Conservation (phyloP, 306 rosid species). For the Dalbergia cultrata region DNA sequence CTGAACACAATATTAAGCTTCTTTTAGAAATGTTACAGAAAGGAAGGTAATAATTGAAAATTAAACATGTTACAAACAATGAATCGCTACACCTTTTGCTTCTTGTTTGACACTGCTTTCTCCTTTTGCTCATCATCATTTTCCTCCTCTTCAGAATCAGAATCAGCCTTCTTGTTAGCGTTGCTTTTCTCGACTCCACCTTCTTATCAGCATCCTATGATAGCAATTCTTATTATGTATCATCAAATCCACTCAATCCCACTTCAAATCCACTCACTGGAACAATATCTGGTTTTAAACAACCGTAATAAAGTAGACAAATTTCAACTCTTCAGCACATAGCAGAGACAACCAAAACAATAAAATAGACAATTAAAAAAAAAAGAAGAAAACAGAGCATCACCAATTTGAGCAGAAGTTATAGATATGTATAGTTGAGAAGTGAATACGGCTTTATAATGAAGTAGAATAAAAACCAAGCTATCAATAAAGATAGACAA, state of each 20-base stretch:
- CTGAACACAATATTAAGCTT: slow-evolving; percentile 55
- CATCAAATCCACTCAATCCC: no score
- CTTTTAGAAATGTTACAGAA: slow-evolving; percentile 25
- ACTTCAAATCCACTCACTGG: no score
- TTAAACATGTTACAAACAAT: not conserved
- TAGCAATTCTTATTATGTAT: slow-evolving; percentile 18
- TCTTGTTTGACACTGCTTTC: slow-evolving; percentile 89
- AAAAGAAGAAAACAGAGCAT: not conserved
- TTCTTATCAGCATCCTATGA: slow-evolving; percentile 75
- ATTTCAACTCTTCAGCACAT: no score
- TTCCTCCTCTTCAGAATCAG: slow-evolving; percentile 97
- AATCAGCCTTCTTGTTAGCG: slow-evolving; percentile 71
- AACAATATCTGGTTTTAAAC: no score
- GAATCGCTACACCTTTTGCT: slow-evolving; percentile 73
- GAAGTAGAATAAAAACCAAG: slow-evolving; percentile 16
- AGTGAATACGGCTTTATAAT: slow-evolving; percentile 19
- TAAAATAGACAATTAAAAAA: not conserved
- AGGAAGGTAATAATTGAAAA: not conserved
- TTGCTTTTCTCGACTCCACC: slow-evolving; percentile 72
- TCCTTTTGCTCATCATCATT: slow-evolving; percentile 79
- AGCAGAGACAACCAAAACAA: not conserved
- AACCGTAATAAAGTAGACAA: no score
- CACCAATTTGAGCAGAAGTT: not conserved
- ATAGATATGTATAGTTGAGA: slow-evolving; percentile 10
- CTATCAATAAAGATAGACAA: not conserved